A percentile compares a stretch with the other conserved stretches of the same genome.
phyloP scores from a whole-genome alignment of 2,329 filamentous ascomycete species.

The Beauveria brongniartii region DNA sequence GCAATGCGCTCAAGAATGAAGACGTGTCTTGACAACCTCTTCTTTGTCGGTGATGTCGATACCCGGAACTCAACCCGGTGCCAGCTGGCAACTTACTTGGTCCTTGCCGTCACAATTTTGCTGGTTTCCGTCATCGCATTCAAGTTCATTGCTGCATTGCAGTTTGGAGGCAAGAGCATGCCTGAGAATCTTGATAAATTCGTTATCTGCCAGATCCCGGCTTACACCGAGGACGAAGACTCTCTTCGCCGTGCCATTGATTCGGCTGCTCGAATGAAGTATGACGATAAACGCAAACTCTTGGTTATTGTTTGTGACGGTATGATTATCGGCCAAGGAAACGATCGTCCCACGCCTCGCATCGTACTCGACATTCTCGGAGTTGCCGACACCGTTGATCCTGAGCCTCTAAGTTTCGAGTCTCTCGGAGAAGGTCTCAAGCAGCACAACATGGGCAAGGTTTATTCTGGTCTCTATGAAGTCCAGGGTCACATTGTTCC shows the following conservation, averaged over 20 bases:
- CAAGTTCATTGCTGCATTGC: conserved; percentile 94
- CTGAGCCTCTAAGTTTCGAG: conserved; percentile 93
- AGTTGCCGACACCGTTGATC: conserved; percentile 86
- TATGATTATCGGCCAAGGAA: conserved; percentile 99
- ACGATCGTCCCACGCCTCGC: conserved; percentile 87
- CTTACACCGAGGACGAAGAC: conserved; percentile 97
- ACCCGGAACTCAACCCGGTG: conserved; percentile 81
- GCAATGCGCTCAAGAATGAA: conserved; percentile 60
- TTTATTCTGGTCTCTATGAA: conserved; percentile 96
- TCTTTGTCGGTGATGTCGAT: conserved; percentile 87
- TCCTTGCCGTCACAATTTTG: conserved; percentile 75
- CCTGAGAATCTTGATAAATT: conserved; percentile 98
- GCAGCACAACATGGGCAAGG: conserved; percentile 99
- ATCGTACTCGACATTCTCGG: conserved; percentile 97
- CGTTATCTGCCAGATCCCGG: conserved; percentile 93
- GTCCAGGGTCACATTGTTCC: conserved; percentile 97
- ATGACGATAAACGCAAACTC: conserved; percentile 97
- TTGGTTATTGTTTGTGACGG: conserved; percentile 90
- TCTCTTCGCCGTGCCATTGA: conserved; percentile 95
- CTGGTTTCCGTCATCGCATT: conserved; percentile 78
- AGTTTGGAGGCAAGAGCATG: conserved; percentile 84
- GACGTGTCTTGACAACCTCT: conserved; percentile 84
- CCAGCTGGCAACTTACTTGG: conserved; percentile 80
- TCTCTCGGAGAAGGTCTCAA: conserved; percentile 91
- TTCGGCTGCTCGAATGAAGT: conserved; percentile 88